Base-by-base conservation (phyloP, 495 filamentous ascomycete genomes). In the Platismatia glauca region DNA sequence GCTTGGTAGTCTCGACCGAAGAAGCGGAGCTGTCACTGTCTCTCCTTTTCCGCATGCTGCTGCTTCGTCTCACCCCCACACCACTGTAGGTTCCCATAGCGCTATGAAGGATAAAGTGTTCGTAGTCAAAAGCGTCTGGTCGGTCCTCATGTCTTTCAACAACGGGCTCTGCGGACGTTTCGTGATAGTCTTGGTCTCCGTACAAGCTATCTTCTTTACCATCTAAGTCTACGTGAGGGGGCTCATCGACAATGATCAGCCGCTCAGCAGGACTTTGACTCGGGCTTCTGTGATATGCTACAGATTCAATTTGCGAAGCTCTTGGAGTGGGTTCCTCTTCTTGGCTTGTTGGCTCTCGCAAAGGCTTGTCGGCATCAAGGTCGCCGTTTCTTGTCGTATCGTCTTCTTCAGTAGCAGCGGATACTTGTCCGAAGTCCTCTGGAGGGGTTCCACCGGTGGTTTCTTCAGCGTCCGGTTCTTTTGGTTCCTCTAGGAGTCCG, bases 111-210 rank as follows among this genome's bases (percentile, higher is more conserved):
- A 96, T 96, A 74, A 96, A 95, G 68, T 95, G 84, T 69, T 97
- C 90, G 66, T 98, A 98, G 71, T 96, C 94, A 72, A 98, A 98
- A 9, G 94, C 94, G 71, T 98, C 94, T 67, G 92, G 87, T 20
- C 94, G 89, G 72, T 97, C 93, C 76, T 98, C 94, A 69, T 98
- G 94, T 7, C 84, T 81, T 35, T 77, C 76, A 9, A 76, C 70
- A 27, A 71, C 58, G 11, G 64, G 66, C 37, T 57, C 56, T 11
- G 64, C 37, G n/a, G 57, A 34, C 35, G 79, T 72, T 62, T 88
- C 85, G 68, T 84, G 78, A 68, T 84, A 84, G 15, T 78, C 66
- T n/a, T 82, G 80, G 24, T 79, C 81, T 20, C 75, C 80, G 67
- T 63, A 59, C 20, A 58, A 35, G 16, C 59, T 60, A 33, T 68